Conservation (phyloP, 1,284 basidiomycete species). For the Athelia psychrophila region DNA sequence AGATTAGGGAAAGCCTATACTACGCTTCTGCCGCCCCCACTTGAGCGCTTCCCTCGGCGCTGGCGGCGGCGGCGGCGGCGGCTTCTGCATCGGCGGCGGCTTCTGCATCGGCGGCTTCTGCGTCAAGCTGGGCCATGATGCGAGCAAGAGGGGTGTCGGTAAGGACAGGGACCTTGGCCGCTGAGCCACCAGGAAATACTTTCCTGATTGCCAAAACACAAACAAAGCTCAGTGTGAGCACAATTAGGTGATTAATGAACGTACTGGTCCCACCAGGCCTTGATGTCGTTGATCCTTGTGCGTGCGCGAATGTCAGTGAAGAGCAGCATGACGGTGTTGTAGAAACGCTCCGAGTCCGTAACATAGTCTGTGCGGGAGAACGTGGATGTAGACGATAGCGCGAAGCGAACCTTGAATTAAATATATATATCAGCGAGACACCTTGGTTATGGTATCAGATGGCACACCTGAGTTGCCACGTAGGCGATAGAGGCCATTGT, state of each 20-base stretch:
- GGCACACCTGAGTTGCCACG: background rate
- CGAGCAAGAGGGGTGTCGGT: no score
- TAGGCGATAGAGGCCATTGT: background rate
- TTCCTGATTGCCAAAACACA: no score
- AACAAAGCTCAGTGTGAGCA: no score
- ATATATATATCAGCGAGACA: background rate
- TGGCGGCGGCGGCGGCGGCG: no score
- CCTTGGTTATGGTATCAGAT: background rate
- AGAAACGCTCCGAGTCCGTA: background rate
- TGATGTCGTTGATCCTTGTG: background rate
- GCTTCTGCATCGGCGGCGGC: no score
- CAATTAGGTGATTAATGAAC: background rate
- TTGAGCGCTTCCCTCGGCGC: no score
- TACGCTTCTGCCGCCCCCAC: no score
- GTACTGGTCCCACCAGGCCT: background rate
- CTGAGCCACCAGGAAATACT: no score
- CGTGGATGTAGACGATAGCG: background rate
- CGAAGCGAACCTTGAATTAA: background rate
- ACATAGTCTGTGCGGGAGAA: background rate
- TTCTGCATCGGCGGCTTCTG: no score
- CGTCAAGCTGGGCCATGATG: no score
- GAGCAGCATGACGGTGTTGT: background rate
- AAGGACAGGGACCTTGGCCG: no score
- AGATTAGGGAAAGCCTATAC: no score
- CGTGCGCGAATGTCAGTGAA: background rate